Base-by-base conservation (phyloP, 345 rosid genomes). In the Turritis glabra region DNA sequence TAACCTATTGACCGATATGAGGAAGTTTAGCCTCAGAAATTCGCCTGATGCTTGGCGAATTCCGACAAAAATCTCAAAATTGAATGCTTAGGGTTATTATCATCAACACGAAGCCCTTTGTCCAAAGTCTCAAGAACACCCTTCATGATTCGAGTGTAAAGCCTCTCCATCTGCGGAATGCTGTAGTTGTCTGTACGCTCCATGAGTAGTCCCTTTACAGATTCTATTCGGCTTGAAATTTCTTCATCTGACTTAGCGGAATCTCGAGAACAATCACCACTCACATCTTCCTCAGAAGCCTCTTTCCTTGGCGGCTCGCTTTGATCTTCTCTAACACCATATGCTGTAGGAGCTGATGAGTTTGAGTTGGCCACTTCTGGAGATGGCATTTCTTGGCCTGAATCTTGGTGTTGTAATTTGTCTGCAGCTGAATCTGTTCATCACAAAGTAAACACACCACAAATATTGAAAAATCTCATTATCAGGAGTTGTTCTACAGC, bases 81-180 rank as follows among this genome's bases (percentile, higher is more conserved):
- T 84, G 92, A 85, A 80, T 71, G 77, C 84, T 77, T 89, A 59
- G 84, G 85, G 69, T 54, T 69, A 52, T 82, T 80, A 30, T 84
- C 85, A 27, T 84, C 85, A 70, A 29, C 80, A 47, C 60, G 19
- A 52, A 68, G 65, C 71, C 83, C 88, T 75, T 65, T 57, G 56
- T 80, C 87, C 82, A 77, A 83, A 44, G 78, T 77, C 77, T 83
- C 86, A 15, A 90, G 88, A 58, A 87, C 84, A 18, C 86, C 93
- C 71, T 89, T 96, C 87, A 96, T 83, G 64, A 92, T 74, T 14
- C 89, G 84, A 0, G 87, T 80, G 71, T 96, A 96, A 2, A 90
- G 81, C 84, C 91, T 89, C 82, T 96, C 98, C 29, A 92, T 97
- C 83, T 85, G 90, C 8, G 98, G 97, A 51, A 95, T 85, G 71